phyloP scores from a whole-genome alignment of 805 yeast genomes.

The Saccharomycopsis schoenii region DNA sequence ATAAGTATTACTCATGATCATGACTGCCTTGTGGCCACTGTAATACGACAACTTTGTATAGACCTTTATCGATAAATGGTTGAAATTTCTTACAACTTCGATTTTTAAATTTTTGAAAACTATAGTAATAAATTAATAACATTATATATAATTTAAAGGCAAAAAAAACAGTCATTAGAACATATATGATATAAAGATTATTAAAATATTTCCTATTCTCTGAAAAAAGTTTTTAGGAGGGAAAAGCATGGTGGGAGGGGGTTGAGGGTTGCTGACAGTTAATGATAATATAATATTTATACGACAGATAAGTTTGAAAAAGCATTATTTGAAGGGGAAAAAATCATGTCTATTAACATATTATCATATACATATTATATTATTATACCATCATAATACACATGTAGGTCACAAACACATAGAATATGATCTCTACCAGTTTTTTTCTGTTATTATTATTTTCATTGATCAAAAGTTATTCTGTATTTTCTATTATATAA shows the following conservation, averaged over 20 bases:
- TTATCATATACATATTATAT: not conserved
- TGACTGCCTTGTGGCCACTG: slow-evolving; percentile 47
- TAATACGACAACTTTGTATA: slow-evolving; percentile 28
- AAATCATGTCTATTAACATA: slow-evolving; percentile 1
- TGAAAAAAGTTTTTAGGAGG: not conserved
- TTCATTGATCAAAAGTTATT: not conserved
- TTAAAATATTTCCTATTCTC: slow-evolving; percentile 1
- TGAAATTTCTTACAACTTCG: not conserved
- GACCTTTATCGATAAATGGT: not conserved
- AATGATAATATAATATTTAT: not conserved
- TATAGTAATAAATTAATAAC: slow-evolving; percentile 1
- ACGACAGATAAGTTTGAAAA: not conserved
- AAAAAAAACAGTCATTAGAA: slow-evolving; percentile 1
- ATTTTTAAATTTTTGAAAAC: not conserved
- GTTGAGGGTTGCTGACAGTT: not conserved
- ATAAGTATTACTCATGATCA: slow-evolving; percentile 59
- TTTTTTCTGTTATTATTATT: not conserved
- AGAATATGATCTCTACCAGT: not conserved
- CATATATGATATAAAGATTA: slow-evolving; percentile 1
- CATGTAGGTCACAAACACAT: not conserved
- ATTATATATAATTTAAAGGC: not conserved
- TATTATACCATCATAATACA: not conserved
- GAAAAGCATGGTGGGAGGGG: not conserved
- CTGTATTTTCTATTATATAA: slow-evolving; percentile 1
- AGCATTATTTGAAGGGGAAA: not conserved